These are phyloP conservation scores for Trichocladium antarcticum DNA, from an alignment of 495 filamentous ascomycete species.

Conservation along the genomic window DNA sequence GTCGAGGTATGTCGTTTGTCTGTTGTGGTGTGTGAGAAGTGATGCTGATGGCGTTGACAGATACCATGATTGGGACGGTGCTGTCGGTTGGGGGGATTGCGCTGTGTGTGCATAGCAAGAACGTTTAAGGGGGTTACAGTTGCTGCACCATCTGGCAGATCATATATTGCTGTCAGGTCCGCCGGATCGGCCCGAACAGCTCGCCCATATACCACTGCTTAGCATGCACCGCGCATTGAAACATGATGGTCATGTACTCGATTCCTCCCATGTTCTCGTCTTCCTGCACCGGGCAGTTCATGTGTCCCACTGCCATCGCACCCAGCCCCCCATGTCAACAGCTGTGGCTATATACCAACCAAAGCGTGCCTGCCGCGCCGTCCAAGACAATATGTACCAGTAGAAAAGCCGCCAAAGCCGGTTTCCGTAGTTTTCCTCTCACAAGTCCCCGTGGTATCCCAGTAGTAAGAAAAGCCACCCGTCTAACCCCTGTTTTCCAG, in stretches of 20 bases:
- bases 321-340: not conserved
- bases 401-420: not conserved
- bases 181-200: too few relatives aligned
- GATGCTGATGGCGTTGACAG: slow-evolving; percentile 2
- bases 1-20: slow-evolving; percentile 45
- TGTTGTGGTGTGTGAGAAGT: not conserved
- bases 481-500: not conserved
- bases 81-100: slow-evolving; percentile 11
- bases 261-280: not conserved
- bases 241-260: not conserved
- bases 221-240: too few relatives aligned
- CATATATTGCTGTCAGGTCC: not conserved
- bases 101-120: slow-evolving; percentile 15
- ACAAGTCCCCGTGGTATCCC: slow-evolving; percentile 4
- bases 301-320: not conserved
- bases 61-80: slow-evolving; percentile 8
- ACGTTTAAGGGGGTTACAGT: not conserved
- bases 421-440: not conserved
- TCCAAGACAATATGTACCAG: not conserved
- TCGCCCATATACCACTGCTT: too few relatives aligned
- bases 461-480: not conserved
- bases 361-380: slow-evolving; percentile 6
- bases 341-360: slow-evolving; percentile 4
- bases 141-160: not conserved
- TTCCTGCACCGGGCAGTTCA: not conserved